Conservation (phyloP, 169 alveolate species). For the Blepharisma undulans region DNA sequence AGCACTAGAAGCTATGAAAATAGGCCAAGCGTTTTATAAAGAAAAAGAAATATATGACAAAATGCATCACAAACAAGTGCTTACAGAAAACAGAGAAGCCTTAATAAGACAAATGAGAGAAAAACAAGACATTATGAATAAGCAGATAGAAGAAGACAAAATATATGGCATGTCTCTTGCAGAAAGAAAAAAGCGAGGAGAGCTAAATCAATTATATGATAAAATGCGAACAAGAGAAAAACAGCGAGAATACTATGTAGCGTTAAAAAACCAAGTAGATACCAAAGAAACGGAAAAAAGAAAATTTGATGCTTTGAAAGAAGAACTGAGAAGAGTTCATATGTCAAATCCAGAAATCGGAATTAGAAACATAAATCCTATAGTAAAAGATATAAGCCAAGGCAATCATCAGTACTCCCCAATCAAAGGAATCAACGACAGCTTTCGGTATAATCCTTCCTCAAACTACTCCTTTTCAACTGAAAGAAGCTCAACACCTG, state of each 20-base stretch:
- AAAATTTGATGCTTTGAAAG: not conserved
- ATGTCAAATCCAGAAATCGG: not conserved
- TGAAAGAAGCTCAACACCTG: not conserved
- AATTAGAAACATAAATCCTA: not conserved
- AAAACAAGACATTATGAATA: not conserved
- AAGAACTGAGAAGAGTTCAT: not conserved
- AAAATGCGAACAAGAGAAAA: not conserved
- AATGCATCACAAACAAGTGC: not conserved
- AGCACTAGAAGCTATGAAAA: not conserved
- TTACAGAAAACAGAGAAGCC: not conserved
- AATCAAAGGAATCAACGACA: not conserved
- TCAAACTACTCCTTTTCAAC: not conserved
- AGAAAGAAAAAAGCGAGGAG: not conserved
- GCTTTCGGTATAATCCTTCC: not conserved
- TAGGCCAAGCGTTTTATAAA: not conserved
- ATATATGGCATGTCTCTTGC: not conserved
- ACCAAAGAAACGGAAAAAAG: not conserved
- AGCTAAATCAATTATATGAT: not conserved
- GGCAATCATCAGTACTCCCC: not conserved
- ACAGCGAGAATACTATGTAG: not conserved
- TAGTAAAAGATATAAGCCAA: not conserved
- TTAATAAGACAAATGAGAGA: not conserved
- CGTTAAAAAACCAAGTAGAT: not conserved
- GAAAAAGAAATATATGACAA: not conserved
- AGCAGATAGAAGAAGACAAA: not conserved